phyloP scores from a whole-genome alignment of 2,329 filamentous ascomycete genomes.

The Aspergillus niger region DNA sequence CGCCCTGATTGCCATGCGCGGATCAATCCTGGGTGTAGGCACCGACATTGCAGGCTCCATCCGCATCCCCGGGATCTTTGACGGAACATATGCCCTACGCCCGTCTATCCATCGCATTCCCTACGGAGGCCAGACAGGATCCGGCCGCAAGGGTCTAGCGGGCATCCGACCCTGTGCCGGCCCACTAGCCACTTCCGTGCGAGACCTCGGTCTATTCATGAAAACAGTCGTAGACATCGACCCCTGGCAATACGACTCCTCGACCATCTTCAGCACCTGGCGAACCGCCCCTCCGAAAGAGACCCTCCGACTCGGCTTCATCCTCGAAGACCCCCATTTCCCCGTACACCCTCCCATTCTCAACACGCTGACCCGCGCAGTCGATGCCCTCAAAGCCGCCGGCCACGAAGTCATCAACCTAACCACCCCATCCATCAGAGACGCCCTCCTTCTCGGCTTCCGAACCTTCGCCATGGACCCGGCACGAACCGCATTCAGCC shows the following conservation, averaged over 20 bases:
- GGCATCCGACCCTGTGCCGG: constrained; percentile 26
- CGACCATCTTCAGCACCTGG: background rate
- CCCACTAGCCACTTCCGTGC: constrained; percentile 20
- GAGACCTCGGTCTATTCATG: constrained; percentile 21
- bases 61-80: constrained; percentile 50
- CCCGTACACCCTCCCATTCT: constrained; percentile 8
- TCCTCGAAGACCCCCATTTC: constrained; percentile 6
- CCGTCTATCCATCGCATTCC: constrained; percentile 50
- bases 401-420: background rate
- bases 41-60: constrained; percentile 58
- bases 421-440: background rate
- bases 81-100: constrained; percentile 52
- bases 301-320: background rate
- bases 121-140: constrained; percentile 43
- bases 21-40: constrained; percentile 60
- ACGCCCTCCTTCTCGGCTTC: background rate
- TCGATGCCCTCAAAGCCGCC: background rate
- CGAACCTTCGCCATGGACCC: background rate
- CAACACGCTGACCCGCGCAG: background rate
- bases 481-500: background rate
- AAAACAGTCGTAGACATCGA: constrained; percentile 6
- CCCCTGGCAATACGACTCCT: constrained; percentile 15
- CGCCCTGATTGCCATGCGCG: constrained; percentile 60
- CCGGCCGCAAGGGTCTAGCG: constrained; percentile 16
- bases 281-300: background rate